Evolutionary conservation across 1,139 yeast genomes (phyloP).

Genomic region (Saccharomyces hybrid): DNA sequence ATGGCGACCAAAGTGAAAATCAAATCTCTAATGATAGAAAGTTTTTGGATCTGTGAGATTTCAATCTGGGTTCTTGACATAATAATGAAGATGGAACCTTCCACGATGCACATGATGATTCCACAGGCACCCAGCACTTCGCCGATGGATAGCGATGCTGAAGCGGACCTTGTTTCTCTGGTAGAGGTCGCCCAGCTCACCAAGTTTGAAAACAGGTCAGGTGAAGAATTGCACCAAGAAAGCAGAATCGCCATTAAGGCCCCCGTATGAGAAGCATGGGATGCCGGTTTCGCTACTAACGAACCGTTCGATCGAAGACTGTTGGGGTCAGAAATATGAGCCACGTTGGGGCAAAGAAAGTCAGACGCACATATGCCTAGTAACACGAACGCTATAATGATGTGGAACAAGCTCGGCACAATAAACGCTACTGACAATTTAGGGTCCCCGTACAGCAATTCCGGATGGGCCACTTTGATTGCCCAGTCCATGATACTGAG

Average conservation of each 20-base stretch:
- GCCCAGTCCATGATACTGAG: slow-evolving; percentile 15
- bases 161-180: slow-evolving; percentile 48
- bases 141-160: slow-evolving; percentile 69
- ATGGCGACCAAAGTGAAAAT: slow-evolving; percentile 22
- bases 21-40: slow-evolving; percentile 22
- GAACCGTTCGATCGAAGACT: slow-evolving; percentile 5
- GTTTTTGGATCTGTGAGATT: slow-evolving; percentile 16
- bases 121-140: slow-evolving; percentile 47
- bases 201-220: slow-evolving; percentile 77
- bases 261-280: slow-evolving; percentile 12
- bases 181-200: slow-evolving; percentile 41
- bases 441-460: slow-evolving; percentile 16
- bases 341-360: slow-evolving; percentile 30
- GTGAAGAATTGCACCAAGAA: slow-evolving; percentile 90
- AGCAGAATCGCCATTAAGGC: slow-evolving; percentile 39
- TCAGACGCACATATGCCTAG: slow-evolving; percentile 31
- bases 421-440: slow-evolving; percentile 16
- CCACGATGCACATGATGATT: slow-evolving; percentile 30
- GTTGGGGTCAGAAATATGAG: slow-evolving; percentile 21
- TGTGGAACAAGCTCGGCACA: slow-evolving; percentile 19
- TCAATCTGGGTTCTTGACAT: slow-evolving; percentile 21
- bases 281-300: slow-evolving; percentile 1
- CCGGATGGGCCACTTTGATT: slow-evolving; percentile 24
- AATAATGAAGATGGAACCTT: slow-evolving; percentile 28
- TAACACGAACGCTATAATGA: slow-evolving; percentile 23